Percentiles rank a stretch among this genome's conserved stretches.
These are phyloP conservation scores for Astrothelium macrocarpum DNA, from an alignment of 495 filamentous ascomycete genomes.

Conservation along the genomic window DNA sequence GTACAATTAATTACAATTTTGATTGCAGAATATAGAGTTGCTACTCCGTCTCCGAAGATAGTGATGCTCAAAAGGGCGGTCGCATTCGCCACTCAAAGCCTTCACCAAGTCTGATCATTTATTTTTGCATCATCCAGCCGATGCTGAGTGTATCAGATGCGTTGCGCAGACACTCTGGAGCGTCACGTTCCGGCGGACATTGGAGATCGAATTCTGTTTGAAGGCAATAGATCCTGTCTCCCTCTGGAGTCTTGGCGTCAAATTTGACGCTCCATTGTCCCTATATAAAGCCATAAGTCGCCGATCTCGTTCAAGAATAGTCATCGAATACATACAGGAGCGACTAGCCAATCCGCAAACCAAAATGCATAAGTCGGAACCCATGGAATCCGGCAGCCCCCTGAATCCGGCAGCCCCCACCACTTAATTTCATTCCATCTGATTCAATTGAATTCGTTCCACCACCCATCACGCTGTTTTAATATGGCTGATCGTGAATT, in stretches of 20 bases:
- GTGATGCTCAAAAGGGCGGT: neutral
- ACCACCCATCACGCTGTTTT: too few relatives aligned
- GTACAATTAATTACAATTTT: too few relatives aligned
- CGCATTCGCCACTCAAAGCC: neutral
- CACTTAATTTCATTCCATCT: too few relatives aligned
- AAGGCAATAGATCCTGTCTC: constrained; percentile 5
- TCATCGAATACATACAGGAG: constrained; percentile 1
- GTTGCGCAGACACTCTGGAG: neutral
- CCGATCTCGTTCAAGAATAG: neutral
- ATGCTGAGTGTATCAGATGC: neutral
- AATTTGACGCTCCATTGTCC: neutral
- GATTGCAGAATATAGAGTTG: too few relatives aligned
- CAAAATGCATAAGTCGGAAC: too few relatives aligned
- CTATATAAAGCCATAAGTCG: neutral
- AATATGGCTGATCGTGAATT: too few relatives aligned
- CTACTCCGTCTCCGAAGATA: neutral
- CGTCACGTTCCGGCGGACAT: neutral
- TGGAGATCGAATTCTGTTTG: neutral
- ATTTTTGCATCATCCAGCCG: neutral
- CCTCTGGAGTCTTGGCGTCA: constrained; percentile 1
- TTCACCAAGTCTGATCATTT: constrained; percentile 2
- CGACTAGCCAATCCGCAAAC: constrained; percentile 3
- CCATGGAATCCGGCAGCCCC: too few relatives aligned
- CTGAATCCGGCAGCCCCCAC: too few relatives aligned
- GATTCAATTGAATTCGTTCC: too few relatives aligned